Percentiles rank a stretch among this genome's conserved stretches.
Conservation (phyloP, 164 flowering plant species). For the Magnolia changhungtana region DNA sequence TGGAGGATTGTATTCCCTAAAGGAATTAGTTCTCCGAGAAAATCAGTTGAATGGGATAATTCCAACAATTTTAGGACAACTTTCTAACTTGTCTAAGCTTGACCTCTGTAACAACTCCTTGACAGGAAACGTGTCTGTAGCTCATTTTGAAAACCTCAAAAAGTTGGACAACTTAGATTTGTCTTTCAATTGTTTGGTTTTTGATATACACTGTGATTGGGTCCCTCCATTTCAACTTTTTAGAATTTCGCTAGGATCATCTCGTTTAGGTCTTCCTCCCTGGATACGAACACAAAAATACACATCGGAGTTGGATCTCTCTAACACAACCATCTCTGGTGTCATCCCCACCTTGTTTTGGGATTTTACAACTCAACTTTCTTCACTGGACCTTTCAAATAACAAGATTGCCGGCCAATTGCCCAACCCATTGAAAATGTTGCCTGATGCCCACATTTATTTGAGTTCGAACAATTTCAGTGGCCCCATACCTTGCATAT, state of each 20-base stretch:
- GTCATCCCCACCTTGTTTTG: not conserved
- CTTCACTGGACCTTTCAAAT: not conserved
- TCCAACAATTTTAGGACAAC: not conserved
- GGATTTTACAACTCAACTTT: not conserved
- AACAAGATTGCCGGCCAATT: not conserved
- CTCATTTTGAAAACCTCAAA: not conserved
- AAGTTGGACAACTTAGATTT: not conserved
- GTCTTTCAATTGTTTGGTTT: conserved; percentile 4
- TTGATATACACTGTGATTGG: conserved; percentile 16
- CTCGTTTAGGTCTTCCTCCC: not conserved
- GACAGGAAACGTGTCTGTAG: not conserved
- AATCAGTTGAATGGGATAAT: not conserved
- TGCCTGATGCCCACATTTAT: not conserved
- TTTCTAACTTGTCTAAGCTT: not conserved
- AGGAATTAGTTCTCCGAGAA: no score
- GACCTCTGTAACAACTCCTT: not conserved
- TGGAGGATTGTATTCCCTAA: no score
- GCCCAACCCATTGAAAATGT: not conserved
- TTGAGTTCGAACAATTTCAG: not conserved
- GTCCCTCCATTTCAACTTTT: not conserved
- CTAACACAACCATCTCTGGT: not conserved
- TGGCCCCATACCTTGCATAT: not conserved
- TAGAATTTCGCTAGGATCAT: not conserved
- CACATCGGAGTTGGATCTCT: not conserved
- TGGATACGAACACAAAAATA: not conserved